phyloP scores from a whole-genome alignment of 805 yeast genomes.

The Ogataea haglerorum region DNA sequence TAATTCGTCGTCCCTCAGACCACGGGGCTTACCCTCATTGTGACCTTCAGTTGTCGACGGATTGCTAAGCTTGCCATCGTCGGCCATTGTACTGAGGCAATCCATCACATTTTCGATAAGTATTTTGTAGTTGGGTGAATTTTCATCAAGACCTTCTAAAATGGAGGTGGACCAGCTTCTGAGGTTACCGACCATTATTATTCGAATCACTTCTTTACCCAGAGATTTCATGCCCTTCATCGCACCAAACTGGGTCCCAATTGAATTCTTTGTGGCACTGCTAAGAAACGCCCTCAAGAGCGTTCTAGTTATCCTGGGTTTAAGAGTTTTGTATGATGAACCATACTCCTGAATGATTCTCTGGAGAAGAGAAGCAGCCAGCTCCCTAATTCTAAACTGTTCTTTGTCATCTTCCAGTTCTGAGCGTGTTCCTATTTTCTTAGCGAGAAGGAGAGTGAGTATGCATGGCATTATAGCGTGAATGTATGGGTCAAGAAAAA shows the following conservation, averaged over 20 bases:
- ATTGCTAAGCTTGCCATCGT: slow-evolving; percentile 35
- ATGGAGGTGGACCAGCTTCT: slow-evolving; percentile 73
- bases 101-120: slow-evolving; percentile 50
- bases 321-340: slow-evolving; percentile 79
- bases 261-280: slow-evolving; percentile 59
- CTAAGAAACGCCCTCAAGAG: slow-evolving; percentile 87
- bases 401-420: slow-evolving; percentile 25
- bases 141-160: slow-evolving; percentile 31
- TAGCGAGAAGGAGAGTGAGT: slow-evolving; percentile 82
- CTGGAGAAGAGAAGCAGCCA: slow-evolving; percentile 78
- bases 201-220: slow-evolving; percentile 85
- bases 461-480: slow-evolving; percentile 98
- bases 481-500: slow-evolving; percentile 90
- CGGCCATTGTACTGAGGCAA: slow-evolving; percentile 48
- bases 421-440: slow-evolving; percentile 60
- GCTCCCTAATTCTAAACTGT: slow-evolving; percentile 70
- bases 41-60: slow-evolving; percentile 1
- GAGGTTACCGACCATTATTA: slow-evolving; percentile 79
- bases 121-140: slow-evolving; percentile 21
- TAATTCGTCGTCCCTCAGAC: slow-evolving; percentile 23
- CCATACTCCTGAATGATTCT: slow-evolving; percentile 80
- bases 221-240: slow-evolving; percentile 77
- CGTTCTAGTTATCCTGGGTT: slow-evolving; percentile 92
- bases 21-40: slow-evolving; percentile 3
- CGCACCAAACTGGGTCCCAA: slow-evolving; percentile 92